These are phyloP conservation scores for Zarea fungicola DNA, from an alignment of 2,329 filamentous ascomycete species.

Conservation along the genomic window DNA sequence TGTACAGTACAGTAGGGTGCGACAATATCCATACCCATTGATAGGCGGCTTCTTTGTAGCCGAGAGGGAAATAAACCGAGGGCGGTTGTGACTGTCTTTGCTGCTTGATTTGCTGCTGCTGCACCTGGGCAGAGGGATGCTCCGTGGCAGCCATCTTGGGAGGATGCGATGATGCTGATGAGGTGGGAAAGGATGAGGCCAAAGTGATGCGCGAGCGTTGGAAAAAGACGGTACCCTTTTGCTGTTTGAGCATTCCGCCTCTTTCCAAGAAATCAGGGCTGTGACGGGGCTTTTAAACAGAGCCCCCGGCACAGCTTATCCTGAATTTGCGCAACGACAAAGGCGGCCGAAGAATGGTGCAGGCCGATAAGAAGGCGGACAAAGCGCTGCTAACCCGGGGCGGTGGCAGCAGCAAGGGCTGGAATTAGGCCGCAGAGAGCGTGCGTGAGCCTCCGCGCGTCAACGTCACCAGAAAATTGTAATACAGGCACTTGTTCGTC, in stretches of 20 bases:
- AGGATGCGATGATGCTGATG: constrained; percentile 19
- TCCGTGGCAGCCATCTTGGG: constrained; percentile 32
- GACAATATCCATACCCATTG: constrained; percentile 64
- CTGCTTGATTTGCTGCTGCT: constrained; percentile 21
- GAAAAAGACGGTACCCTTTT: constrained; percentile 33
- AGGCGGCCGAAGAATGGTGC: background rate
- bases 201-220: constrained; percentile 37
- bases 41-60: constrained; percentile 84
- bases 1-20: background rate
- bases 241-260: constrained; percentile 42
- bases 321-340: constrained; percentile 6
- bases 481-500: too few species aligned
- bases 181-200: constrained; percentile 22
- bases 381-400: background rate
- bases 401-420: background rate
- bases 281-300: constrained; percentile 19
- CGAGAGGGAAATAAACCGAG: constrained; percentile 67
- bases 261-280: constrained; percentile 13
- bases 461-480: too few species aligned
- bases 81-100: constrained; percentile 25
- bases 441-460: background rate
- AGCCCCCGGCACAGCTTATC: constrained; percentile 18
- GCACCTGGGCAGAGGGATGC: constrained; percentile 21
- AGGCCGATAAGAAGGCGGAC: constrained; percentile 6
- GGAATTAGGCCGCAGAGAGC: background rate